Percentiles rank a stretch among this genome's conserved stretches.
phyloP scores from a whole-genome alignment of 352 stramenopile genomes.

The Thalassiosira livingstoniorum region DNA sequence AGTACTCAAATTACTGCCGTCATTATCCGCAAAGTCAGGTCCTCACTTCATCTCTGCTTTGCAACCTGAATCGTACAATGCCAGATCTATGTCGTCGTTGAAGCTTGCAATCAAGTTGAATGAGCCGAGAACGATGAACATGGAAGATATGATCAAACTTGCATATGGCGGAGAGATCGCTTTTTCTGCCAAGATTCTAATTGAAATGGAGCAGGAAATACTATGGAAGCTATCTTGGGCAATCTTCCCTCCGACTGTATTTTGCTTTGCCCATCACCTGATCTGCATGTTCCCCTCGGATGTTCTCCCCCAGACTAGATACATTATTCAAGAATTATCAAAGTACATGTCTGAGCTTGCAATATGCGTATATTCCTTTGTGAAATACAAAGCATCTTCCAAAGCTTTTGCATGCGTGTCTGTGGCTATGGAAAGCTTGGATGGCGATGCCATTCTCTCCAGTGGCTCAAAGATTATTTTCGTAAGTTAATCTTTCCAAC shows the following conservation, averaged over 20 bases:
- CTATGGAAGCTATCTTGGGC: slow-evolving; percentile 54
- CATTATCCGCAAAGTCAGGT: too few species aligned
- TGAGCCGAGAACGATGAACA: slow-evolving; percentile 54
- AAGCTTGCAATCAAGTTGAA: slow-evolving; percentile 58
- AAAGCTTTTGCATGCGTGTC: slow-evolving; percentile 57
- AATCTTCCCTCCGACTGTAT: slow-evolving; percentile 45
- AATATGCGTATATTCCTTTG: slow-evolving; percentile 60
- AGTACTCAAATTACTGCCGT: too few species aligned
- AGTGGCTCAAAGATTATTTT: slow-evolving; percentile 30
- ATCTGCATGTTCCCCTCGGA: slow-evolving; percentile 55
- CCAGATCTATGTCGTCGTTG: slow-evolving; percentile 36
- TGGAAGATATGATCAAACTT: slow-evolving; percentile 65
- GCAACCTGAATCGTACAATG: too few species aligned
- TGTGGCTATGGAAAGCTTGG: slow-evolving; percentile 56
- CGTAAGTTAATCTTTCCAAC: too few species aligned
- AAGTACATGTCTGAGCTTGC: slow-evolving; percentile 62
- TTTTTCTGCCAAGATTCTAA: slow-evolving; percentile 23
- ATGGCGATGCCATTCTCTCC: slow-evolving; percentile 34
- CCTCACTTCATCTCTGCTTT: too few species aligned
- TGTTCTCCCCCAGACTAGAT: slow-evolving; percentile 30
- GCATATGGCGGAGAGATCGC: slow-evolving; percentile 3
- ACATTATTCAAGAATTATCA: slow-evolving; percentile 56
- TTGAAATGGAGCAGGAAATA: slow-evolving; percentile 58
- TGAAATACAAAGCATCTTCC: slow-evolving; percentile 48
- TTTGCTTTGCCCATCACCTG: slow-evolving; percentile 57